These are phyloP conservation scores for Bifiguratus adelaidae DNA, from an alignment of 192 early-diverging fungal genomes.

Conservation along the genomic window DNA sequence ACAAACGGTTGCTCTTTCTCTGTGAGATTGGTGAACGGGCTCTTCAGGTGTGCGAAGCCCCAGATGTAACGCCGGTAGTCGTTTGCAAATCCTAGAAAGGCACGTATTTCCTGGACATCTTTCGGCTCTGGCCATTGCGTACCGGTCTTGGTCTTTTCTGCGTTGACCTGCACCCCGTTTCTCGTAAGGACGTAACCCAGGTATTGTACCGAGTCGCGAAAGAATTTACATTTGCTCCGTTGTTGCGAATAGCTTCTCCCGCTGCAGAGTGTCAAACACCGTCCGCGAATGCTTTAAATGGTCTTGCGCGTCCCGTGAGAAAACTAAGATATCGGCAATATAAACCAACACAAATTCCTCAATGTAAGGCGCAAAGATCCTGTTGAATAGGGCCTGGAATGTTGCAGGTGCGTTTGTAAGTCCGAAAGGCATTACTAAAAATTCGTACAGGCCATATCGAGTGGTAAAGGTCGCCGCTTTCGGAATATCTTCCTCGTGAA, in stretches of 20 bases:
- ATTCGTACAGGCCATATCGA: conserved; percentile 29
- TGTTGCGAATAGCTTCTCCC: conserved; percentile 6
- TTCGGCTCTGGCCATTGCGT: conserved; percentile 3
- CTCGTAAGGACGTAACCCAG: conserved; percentile 13
- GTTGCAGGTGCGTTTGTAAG: conserved; percentile 45
- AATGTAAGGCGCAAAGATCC: conserved; percentile 19
- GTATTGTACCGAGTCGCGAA: conserved; percentile 13
- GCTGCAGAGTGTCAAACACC: conserved; percentile 7
- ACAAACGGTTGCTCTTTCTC: conserved; percentile 15
- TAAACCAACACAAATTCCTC: conserved; percentile 14
- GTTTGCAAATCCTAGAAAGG: conserved; percentile 21
- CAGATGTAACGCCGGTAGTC: conserved; percentile 24
- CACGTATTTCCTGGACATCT: conserved; percentile 6
- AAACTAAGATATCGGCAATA: conserved; percentile 29
- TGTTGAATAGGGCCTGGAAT: conserved; percentile 36
- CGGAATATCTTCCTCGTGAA: conserved; percentile 11
- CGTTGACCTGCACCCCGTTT: conserved; percentile 7
- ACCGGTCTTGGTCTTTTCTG: conserved; percentile 9
- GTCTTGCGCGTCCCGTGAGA: conserved; percentile 12
- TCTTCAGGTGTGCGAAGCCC: conserved; percentile 16
- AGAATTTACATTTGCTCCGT: conserved; percentile 15
- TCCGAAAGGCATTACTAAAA: conserved; percentile 47
- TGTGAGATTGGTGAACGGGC: conserved; percentile 11
- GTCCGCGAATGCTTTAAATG: conserved; percentile 9
- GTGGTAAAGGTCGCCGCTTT: conserved; percentile 34